Base-by-base conservation (phyloP, 768 basidiomycete genomes). In the Macrocybe gigantea region DNA sequence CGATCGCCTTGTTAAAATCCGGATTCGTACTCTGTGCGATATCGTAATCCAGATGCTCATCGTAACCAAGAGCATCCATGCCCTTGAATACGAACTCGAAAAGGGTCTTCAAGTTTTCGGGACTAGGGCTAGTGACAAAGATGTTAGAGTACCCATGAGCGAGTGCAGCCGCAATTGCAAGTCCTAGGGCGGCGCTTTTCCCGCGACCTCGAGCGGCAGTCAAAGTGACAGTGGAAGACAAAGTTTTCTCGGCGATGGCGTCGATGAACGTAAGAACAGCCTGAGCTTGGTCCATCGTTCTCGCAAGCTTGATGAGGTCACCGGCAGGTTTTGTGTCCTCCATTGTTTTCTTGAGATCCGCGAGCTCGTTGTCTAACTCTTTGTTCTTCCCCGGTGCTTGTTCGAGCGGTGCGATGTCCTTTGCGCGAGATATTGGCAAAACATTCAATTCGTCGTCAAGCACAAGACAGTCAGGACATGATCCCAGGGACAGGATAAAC, bases 61-160 rank as follows among this genome's bases (percentile, higher is more conserved):
- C 93, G 60, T 94, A 99, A 1, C 93, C 93, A 33, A 98, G 68
- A 2, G 79, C 87, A 61, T 98, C 95, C 71, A 99, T 71, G 1
- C 95, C 96, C 62, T 96, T 95, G 76, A 96, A 96, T 29, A 97
- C 78, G 63, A 99, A 98, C 49, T 97, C 93, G 59, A 97, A 99
- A n/a, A 98, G 63, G 0, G 95, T 98, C 70, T 88, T 94, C 69
- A 99, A 70, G 65, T 99, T 99, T 67, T 98, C 95, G 1, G 96
- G 96, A 59, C 86, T 92, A 0, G 96, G 96, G 64, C 89, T 93
- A 7, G 96, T 99, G 45, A 99, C 92, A 62, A 98, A 99, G 49
- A 98, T 91, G 65, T 99, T 99, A 44, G 89, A 88, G 62, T 98
- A 98, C 22, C 93, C 93, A 58, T 96, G 88, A 1, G 84, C 87